Evolutionary conservation across 2,329 filamentous ascomycete species (phyloP).

Genomic region (Grosmannia penicillata): DNA sequence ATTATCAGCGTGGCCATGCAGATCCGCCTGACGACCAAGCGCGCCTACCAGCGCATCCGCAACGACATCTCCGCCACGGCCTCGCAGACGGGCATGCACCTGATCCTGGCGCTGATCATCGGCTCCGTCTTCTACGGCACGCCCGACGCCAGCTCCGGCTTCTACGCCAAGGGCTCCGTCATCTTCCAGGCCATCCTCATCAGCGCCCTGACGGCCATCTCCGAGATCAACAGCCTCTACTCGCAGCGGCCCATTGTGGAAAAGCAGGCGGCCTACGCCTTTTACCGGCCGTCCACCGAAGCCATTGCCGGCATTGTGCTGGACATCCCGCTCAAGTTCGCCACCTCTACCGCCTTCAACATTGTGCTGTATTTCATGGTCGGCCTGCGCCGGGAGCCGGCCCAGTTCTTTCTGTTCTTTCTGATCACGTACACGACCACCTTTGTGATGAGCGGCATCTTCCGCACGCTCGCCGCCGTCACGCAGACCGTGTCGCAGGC

Average conservation of each 20-base stretch:
- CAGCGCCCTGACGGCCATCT: slow-evolving; percentile 67
- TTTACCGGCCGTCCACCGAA: slow-evolving; percentile 82
- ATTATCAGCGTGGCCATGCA: slow-evolving; percentile 42
- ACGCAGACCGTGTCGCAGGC: slow-evolving; percentile 55
- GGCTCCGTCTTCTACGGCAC: slow-evolving; percentile 9
- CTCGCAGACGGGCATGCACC: slow-evolving; percentile 67
- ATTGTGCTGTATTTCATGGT: slow-evolving; percentile 76
- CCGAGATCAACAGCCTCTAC: slow-evolving; percentile 78
- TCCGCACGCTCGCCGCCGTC: slow-evolving; percentile 61
- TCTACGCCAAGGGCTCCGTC: slow-evolving; percentile 50
- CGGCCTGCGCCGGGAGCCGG: slow-evolving; percentile 57
- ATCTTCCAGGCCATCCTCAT: slow-evolving; percentile 79
- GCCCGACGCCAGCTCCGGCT: slow-evolving; percentile 21
- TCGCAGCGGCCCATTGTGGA: slow-evolving; percentile 83
- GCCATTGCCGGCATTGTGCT: slow-evolving; percentile 76
- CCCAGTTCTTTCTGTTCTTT: slow-evolving; percentile 74
- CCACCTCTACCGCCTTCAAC: slow-evolving; percentile 65
- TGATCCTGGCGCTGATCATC: slow-evolving; percentile 31
- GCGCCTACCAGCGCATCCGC: slow-evolving; percentile 67
- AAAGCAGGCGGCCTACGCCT: slow-evolving; percentile 72
- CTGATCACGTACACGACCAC: slow-evolving; percentile 61
- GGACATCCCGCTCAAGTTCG: slow-evolving; percentile 70
- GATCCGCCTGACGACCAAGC: slow-evolving; percentile 36
- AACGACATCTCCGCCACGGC: slow-evolving; percentile 62
- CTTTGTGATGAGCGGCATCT: slow-evolving; percentile 72